Evolutionary conservation across 2,329 filamentous ascomycete genomes (phyloP).

Genomic region (Claviceps sp.): DNA sequence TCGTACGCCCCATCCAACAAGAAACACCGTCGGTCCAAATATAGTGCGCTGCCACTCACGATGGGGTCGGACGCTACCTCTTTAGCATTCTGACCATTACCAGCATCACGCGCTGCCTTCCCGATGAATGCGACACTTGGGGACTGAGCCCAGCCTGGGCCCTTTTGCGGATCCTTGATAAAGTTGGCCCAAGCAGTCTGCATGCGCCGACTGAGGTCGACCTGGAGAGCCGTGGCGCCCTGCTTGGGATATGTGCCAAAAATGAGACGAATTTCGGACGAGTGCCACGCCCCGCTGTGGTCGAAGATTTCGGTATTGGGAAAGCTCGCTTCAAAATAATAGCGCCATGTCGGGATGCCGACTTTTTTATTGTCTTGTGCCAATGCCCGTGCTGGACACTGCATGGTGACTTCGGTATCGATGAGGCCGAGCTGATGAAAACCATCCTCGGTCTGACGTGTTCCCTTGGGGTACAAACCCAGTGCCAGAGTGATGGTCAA

Average conservation of each 20-base stretch:
- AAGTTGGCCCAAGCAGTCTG: constrained; percentile 1
- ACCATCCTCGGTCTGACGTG: not conserved
- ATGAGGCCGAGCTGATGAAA: not conserved
- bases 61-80: not conserved
- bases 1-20: not conserved
- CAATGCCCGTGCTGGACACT: not conserved
- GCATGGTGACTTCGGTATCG: not conserved
- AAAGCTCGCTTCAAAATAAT: constrained; percentile 2
- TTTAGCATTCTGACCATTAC: not conserved
- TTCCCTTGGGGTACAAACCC: not conserved
- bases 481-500: not conserved
- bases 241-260: constrained; percentile 2
- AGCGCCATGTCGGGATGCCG: constrained; percentile 2
- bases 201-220: not conserved
- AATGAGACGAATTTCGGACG: constrained; percentile 2
- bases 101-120: not conserved
- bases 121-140: not conserved
- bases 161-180: not conserved
- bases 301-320: not conserved
- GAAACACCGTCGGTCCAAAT: not conserved
- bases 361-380: not conserved
- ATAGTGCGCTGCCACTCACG: not conserved
- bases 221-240: not conserved
- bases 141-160: not conserved
- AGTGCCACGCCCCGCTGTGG: constrained; percentile 1